Conservation (phyloP, 1,284 basidiomycete genomes). For the Apiotrichum domesticum region DNA sequence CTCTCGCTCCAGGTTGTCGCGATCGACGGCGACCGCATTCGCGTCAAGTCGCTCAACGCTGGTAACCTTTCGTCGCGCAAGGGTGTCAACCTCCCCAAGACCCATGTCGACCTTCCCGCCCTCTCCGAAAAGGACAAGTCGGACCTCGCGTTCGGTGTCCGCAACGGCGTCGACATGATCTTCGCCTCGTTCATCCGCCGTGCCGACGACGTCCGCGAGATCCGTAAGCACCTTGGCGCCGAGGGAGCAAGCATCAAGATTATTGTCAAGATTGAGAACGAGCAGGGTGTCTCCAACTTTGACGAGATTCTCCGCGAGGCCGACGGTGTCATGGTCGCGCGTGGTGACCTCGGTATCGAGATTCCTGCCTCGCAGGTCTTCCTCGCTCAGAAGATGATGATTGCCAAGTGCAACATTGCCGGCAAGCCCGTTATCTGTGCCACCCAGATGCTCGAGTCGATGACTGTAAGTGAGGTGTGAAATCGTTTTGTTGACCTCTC, state of each 20-base stretch:
- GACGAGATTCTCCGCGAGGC: constrained; percentile 90
- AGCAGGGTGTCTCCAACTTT: constrained; percentile 95
- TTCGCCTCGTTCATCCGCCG: constrained; percentile 97
- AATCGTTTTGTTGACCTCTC: neutral
- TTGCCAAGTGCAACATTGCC: constrained; percentile 91
- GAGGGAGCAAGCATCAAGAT: constrained; percentile 93
- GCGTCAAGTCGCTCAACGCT: constrained; percentile 87
- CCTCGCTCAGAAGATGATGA: constrained; percentile 99
- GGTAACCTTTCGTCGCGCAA: constrained; percentile 93
- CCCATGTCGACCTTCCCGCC: constrained; percentile 93
- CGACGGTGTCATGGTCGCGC: constrained; percentile 97
- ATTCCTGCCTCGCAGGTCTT: constrained; percentile 97
- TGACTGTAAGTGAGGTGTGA: constrained; percentile 62
- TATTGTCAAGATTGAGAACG: constrained; percentile 97
- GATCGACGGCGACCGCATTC: constrained; percentile 72
- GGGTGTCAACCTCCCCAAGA: constrained; percentile 99
- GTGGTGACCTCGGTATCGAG: constrained; percentile 96
- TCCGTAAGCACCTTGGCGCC: constrained; percentile 81
- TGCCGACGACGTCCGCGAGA: constrained; percentile 84
- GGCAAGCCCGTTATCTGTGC: constrained; percentile 98
- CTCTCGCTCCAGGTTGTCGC: constrained; percentile 86
- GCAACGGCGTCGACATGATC: constrained; percentile 97
- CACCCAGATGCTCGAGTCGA: constrained; percentile 99
- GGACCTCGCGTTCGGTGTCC: constrained; percentile 90
- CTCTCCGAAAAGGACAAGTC: constrained; percentile 97